Evolutionary conservation across 345 rosid genomes (phyloP).

Genomic region (Corymbia maculata): DNA sequence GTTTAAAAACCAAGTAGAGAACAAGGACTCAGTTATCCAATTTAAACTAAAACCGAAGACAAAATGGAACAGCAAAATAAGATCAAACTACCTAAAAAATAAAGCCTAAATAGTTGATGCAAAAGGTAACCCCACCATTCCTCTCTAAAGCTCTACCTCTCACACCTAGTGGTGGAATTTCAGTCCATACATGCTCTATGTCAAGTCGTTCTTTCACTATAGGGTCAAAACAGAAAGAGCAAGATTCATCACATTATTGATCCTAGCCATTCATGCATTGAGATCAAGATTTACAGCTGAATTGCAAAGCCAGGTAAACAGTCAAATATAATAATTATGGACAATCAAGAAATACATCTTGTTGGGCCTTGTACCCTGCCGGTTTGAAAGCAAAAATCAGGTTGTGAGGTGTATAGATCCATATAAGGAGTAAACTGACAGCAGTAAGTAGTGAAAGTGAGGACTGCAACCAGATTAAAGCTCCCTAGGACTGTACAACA

Average conservation of each 20-base stretch:
- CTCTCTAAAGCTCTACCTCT: not conserved
- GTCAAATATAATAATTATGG: not conserved
- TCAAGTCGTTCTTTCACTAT: not conserved
- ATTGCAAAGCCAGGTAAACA: not conserved
- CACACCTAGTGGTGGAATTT: not conserved
- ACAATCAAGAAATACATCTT: not conserved
- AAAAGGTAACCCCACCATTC: not conserved
- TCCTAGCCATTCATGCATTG: not conserved
- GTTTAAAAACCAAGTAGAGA: not conserved
- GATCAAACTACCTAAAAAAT: not conserved
- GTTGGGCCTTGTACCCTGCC: not conserved
- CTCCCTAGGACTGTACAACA: not conserved
- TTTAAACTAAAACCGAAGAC: not conserved
- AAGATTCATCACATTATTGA: not conserved
- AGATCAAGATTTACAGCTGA: not conserved
- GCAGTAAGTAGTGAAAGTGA: not conserved
- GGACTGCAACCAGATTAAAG: not conserved
- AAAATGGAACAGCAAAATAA: not conserved
- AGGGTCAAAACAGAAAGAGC: not conserved
- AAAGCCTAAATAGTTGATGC: not conserved
- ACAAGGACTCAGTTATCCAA: not conserved
- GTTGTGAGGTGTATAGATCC: not conserved
- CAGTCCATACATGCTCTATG: not conserved
- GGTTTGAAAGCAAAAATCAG: not conserved
- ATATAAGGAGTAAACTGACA: not conserved